Evolutionary conservation across 352 stramenopile species (phyloP), one percentile per base, ranked within the genome.

Genomic region (Globisporangium canariense): DNA sequence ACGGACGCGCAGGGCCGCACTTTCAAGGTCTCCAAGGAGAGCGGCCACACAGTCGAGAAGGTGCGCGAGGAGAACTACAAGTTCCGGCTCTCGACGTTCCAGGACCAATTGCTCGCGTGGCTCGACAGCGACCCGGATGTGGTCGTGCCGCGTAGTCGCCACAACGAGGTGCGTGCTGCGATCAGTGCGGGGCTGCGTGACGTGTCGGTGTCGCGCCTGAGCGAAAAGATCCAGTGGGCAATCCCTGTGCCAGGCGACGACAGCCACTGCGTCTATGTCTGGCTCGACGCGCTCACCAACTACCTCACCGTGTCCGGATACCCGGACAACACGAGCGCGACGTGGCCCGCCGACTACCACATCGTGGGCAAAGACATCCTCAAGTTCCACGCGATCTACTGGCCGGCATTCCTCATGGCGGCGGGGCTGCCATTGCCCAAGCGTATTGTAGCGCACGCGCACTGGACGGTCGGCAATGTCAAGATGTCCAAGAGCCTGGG

Each of bases 401-500:
- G 97, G 97, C 97, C 97, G 5, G 97, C 96, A 10, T 98, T 99
- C 65, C 76, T 99, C 0, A 91, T 98, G 84, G 95, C 96, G 18
- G 86, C 84, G 18, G 89, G 88, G 9, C 72, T 99, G 10, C 88
- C 93, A 18, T 71, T 98, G 30, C 97, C 97, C 3, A 96, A 97
- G 65, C 85, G 88, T 43, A 86, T 99, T 30, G 97, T 99, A 68
- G 97, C 97, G 13, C 98, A 99, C 73, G 97, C 94, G 10, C 98
- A 98, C 85, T 99, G 97, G 97, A 99, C 97, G 4, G 98, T 98
- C 47, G 93, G 98, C 54, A 93, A 96, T 53, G 87, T 98, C 62
- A 99, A 99, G 78, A 99, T 99, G 79, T 99, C 93, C 56, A 99
- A 99, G 77, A 99, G 93, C 51, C 71, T 99, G 1, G 97, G 97